Evolutionary conservation across 129 eudicot genomes (phyloP).

Genomic region (Escallonia rubra): DNA sequence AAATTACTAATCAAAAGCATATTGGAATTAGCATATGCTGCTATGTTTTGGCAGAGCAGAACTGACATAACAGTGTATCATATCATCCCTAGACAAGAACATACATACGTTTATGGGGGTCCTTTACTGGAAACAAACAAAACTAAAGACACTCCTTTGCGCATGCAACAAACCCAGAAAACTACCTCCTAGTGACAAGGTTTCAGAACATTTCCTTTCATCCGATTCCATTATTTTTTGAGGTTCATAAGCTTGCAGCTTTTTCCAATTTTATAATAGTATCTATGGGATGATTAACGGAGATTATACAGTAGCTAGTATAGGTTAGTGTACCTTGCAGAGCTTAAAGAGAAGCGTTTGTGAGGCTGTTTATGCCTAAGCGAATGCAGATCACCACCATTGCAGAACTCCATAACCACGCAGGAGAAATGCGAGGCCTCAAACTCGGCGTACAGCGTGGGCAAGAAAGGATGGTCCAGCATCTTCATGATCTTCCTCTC

Average conservation of each 20-base stretch:
- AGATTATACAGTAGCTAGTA: background rate
- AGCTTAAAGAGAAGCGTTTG: constrained; percentile 62
- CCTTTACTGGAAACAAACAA: no score
- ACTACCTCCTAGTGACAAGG: no score
- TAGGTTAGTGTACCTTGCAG: constrained; percentile 54
- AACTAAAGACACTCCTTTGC: no score
- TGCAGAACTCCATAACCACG: constrained; percentile 86
- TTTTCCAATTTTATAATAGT: background rate
- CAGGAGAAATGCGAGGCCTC: constrained; percentile 82
- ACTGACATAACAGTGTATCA: no score
- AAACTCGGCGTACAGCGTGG: constrained; percentile 75
- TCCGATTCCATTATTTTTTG: background rate
- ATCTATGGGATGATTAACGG: no score
- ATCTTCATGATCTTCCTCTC: constrained; percentile 70
- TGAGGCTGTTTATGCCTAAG: constrained; percentile 73
- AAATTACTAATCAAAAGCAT: no score
- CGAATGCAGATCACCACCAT: constrained; percentile 90
- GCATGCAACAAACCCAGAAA: no score
- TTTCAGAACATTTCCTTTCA: background rate
- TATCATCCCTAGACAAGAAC: no score
- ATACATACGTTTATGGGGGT: no score
- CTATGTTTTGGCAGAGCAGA: no score
- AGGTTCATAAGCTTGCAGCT: background rate
- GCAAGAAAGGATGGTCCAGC: constrained; percentile 91
- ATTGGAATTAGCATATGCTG: no score